Conservation (phyloP, 2,329 filamentous ascomycete genomes). For the Colletotrichum kahawae region DNA sequence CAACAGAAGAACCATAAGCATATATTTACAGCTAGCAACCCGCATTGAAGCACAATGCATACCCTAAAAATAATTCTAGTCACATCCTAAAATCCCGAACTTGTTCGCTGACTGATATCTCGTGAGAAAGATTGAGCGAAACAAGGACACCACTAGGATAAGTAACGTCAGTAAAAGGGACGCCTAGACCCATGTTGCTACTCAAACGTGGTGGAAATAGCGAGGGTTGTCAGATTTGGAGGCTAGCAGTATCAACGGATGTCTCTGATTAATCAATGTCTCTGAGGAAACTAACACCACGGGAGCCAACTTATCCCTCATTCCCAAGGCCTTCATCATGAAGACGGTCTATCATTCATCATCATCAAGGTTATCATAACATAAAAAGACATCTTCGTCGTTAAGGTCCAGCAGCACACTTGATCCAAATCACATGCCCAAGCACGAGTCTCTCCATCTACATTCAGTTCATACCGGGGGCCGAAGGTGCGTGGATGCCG, state of each 20-base stretch:
- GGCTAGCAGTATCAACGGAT: background rate
- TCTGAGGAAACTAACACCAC: background rate
- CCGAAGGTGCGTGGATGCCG: constrained; percentile 52
- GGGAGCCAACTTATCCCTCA: background rate
- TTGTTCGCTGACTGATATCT: background rate
- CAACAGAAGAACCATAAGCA: background rate
- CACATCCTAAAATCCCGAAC: background rate
- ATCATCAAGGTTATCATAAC: background rate
- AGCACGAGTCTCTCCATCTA: background rate
- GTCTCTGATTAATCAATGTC: background rate
- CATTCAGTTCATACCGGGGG: background rate
- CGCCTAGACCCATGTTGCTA: background rate
- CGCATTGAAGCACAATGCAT: background rate
- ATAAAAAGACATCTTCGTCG: background rate
- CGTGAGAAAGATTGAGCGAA: background rate
- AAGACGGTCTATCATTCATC: background rate
- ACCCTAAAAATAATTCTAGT: constrained; percentile 6
- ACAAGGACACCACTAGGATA: background rate
- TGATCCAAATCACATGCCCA: background rate
- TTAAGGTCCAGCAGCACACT: background rate
- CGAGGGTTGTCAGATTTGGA: background rate
- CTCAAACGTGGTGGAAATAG: background rate
- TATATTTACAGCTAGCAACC: background rate
- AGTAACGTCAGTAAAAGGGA: background rate
- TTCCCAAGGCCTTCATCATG: background rate